Evolutionary conservation across 2,329 filamentous ascomycete species (phyloP).

Genomic region (Curvularia sp.): DNA sequence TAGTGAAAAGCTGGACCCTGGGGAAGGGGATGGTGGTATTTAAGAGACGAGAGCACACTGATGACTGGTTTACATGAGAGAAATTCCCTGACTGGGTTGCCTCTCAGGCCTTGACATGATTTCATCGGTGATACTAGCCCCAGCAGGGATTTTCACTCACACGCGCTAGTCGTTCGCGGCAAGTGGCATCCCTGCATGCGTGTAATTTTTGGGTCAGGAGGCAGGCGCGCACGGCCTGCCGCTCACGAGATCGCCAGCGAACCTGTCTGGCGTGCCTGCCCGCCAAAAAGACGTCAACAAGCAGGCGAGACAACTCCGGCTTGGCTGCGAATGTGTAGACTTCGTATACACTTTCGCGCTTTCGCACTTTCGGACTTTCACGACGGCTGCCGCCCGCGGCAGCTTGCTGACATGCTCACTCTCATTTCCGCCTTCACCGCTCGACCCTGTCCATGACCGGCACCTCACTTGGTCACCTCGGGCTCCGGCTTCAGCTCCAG

Average conservation of each 20-base stretch:
- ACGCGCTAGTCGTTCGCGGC: conserved; percentile 29
- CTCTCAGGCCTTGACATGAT: conserved; percentile 34
- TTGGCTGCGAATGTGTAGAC: background rate
- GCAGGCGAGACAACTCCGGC: conserved; percentile 13
- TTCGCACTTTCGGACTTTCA: background rate
- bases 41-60: conserved; percentile 17
- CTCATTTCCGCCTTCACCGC: conserved; percentile 10
- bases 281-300: conserved; percentile 18
- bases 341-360: background rate
- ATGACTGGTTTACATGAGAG: conserved; percentile 37
- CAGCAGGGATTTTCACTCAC: conserved; percentile 35
- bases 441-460: background rate
- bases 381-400: background rate
- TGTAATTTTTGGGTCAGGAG: conserved; percentile 46
- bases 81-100: conserved; percentile 42
- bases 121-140: conserved; percentile 31
- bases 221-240: conserved; percentile 39
- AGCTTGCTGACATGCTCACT: conserved; percentile 2
- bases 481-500: conserved; percentile 5
- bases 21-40: conserved; percentile 32
- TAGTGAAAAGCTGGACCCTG: conserved; percentile 3
- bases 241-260: conserved; percentile 39
- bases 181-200: conserved; percentile 28
- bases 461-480: background rate
- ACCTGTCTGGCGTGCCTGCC: conserved; percentile 14